phyloP scores from a whole-genome alignment of 306 rosid genomes.

The Begonia loranthoides region DNA sequence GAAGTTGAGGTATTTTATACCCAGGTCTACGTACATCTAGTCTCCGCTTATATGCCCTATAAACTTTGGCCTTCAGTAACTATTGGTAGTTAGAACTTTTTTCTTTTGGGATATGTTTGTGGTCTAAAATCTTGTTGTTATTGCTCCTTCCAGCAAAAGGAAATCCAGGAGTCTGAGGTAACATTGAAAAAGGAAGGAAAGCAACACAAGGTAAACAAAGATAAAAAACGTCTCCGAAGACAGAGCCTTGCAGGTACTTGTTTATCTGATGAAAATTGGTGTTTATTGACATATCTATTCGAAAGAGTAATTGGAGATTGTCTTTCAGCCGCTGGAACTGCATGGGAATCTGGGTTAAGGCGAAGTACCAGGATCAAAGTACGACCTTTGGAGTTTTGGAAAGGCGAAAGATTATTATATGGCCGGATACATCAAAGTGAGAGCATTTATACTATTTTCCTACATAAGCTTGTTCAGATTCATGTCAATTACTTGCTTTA shows the following conservation, averaged over 20 bases:
- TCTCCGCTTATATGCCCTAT: no score
- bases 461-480: no score
- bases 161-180: constrained; percentile 8
- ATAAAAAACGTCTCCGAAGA: constrained; percentile 18
- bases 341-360: constrained; percentile 54
- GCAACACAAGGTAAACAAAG: background rate
- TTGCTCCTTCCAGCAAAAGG: constrained; percentile 1
- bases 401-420: constrained; percentile 62
- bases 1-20: no score
- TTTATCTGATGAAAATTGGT: constrained; percentile 15
- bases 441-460: constrained; percentile 7
- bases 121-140: background rate
- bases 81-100: no score
- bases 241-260: constrained; percentile 62
- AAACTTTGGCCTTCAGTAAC: no score
- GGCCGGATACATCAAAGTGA: constrained; percentile 71
- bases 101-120: no score
- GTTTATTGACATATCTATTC: constrained; percentile 12
- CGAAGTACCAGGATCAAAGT: constrained; percentile 70
- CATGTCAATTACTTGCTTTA: no score
- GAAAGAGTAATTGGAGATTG: background rate
- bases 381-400: constrained; percentile 89
- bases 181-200: constrained; percentile 21
- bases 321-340: constrained; percentile 53
- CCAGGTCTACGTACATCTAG: no score